A percentile compares a stretch with the other conserved stretches of the same genome.
These are phyloP conservation scores for Cyanophora paradoxa DNA, from an alignment of 78 protist genomes.

Conservation along the genomic window DNA sequence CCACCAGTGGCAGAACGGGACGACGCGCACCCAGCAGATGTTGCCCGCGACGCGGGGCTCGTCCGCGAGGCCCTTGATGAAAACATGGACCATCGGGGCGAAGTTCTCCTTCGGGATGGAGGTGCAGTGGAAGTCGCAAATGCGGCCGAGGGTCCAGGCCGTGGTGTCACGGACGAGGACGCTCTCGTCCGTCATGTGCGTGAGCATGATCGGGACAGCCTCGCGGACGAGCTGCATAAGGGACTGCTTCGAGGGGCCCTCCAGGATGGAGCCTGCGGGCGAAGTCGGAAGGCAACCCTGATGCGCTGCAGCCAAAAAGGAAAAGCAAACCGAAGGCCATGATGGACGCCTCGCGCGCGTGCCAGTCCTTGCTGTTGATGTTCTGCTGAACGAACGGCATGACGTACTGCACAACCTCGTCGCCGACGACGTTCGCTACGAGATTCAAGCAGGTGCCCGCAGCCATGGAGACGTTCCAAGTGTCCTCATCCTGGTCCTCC, in stretches of 20 bases:
- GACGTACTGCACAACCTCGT: conserved; percentile 48
- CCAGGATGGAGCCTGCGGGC: conserved; percentile 69
- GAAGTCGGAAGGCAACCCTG: conserved; percentile 40
- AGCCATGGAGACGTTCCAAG: conserved; percentile 69
- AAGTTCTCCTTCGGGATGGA: neutral
- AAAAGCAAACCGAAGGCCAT: neutral
- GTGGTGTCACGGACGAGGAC: conserved; percentile 68
- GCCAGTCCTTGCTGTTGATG: conserved; percentile 24
- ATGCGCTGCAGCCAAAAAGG: neutral
- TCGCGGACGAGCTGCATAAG: neutral
- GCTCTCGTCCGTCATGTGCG: conserved; percentile 29
- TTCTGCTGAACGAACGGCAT: conserved; percentile 59
- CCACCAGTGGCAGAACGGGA: neutral
- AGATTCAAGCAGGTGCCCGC: conserved; percentile 67
- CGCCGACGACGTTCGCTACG: conserved; percentile 43
- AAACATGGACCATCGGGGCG: conserved; percentile 13
- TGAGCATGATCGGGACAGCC: conserved; percentile 21
- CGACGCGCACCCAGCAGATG: conserved; percentile 30
- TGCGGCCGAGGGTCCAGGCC: conserved; percentile 75
- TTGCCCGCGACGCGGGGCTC: conserved; percentile 53
- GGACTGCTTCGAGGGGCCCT: conserved; percentile 33
- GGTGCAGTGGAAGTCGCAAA: conserved; percentile 41
- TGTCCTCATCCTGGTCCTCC: conserved; percentile 56
- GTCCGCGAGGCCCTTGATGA: conserved; percentile 24
- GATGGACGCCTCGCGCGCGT: neutral